phyloP scores from a whole-genome alignment of 495 filamentous ascomycete genomes.

The Aspergillus homomorphus region DNA sequence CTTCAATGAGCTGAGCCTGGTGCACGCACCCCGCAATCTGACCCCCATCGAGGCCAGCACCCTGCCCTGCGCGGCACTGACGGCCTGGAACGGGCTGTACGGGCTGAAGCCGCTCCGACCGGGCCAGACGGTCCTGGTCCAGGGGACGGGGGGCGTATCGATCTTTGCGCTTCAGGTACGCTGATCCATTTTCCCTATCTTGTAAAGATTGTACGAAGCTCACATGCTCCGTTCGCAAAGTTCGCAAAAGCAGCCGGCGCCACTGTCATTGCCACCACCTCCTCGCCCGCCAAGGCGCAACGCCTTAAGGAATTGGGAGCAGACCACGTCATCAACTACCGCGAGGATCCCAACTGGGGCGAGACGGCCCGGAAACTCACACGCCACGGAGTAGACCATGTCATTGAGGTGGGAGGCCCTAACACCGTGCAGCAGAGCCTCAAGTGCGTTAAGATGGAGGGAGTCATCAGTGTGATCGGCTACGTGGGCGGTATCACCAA shows the following conservation, averaged over 20 bases:
- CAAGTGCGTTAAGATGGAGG: background rate
- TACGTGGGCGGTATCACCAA: background rate
- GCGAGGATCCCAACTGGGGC: constrained; percentile 57
- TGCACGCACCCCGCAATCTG: constrained; percentile 18
- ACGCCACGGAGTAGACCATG: constrained; percentile 52
- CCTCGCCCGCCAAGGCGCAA: constrained; percentile 28
- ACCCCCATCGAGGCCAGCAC: constrained; percentile 27
- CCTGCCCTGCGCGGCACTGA: constrained; percentile 35
- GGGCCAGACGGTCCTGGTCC: constrained; percentile 30
- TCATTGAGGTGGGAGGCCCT: constrained; percentile 54
- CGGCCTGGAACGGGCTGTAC: constrained; percentile 42
- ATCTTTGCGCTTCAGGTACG: constrained; percentile 21
- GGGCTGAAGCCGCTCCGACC: constrained; percentile 18
- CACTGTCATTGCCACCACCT: constrained; percentile 40
- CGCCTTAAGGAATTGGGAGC: constrained; percentile 34
- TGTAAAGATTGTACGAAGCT: too few relatives aligned
- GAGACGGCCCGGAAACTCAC: constrained; percentile 55
- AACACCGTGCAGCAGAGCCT: constrained; percentile 30
- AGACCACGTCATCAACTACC: constrained; percentile 57
- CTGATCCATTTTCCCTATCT: too few relatives aligned
- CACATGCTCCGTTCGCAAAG: background rate
- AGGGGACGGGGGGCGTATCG: constrained; percentile 36
- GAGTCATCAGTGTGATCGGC: constrained; percentile 5
- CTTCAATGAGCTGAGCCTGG: constrained; percentile 1
- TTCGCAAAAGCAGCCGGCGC: constrained; percentile 38